These are phyloP conservation scores for Suillus hirtellus DNA, from an alignment of 768 basidiomycete genomes.

Conservation along the genomic window DNA sequence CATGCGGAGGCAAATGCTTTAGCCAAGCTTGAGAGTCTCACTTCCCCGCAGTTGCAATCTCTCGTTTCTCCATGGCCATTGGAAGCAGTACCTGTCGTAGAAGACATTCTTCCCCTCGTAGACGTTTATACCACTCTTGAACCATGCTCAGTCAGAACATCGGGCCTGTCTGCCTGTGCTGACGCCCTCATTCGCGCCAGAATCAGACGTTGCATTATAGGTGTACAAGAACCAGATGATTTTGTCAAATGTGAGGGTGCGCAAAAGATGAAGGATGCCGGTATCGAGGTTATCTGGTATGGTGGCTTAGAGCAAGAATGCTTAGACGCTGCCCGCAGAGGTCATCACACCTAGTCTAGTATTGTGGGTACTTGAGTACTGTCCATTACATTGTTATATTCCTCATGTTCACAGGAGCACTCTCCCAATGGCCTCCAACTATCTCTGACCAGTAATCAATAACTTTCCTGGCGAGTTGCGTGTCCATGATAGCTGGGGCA, in stretches of 20 bases:
- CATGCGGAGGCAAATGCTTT: constrained; percentile 97
- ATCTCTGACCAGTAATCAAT: constrained; percentile 23
- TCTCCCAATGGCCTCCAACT: constrained; percentile 14
- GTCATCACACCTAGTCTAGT: constrained; percentile 30
- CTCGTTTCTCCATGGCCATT: constrained; percentile 26
- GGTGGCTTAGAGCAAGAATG: constrained; percentile 78
- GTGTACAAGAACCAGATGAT: constrained; percentile 88
- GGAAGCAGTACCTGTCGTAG: constrained; percentile 26
- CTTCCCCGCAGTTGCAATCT: constrained; percentile 42
- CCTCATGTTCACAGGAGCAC: neutral
- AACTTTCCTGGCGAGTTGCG: constrained; percentile 17
- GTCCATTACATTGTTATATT: neutral
- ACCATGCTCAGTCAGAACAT: constrained; percentile 89
- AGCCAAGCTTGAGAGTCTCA: constrained; percentile 58
- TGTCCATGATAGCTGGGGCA: constrained; percentile 18
- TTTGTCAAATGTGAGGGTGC: constrained; percentile 95
- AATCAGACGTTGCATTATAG: constrained; percentile 80
- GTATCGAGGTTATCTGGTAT: constrained; percentile 76
- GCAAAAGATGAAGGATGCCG: constrained; percentile 63
- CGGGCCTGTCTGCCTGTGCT: constrained; percentile 84
- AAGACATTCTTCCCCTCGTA: constrained; percentile 53
- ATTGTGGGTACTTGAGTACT: constrained; percentile 1
- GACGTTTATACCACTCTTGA: constrained; percentile 96
- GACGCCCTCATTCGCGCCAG: constrained; percentile 74
- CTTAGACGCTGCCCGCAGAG: constrained; percentile 73